These are phyloP conservation scores for Stephanodiscus minutulus DNA, from an alignment of 108 stramenopile genomes.

Conservation along the genomic window DNA sequence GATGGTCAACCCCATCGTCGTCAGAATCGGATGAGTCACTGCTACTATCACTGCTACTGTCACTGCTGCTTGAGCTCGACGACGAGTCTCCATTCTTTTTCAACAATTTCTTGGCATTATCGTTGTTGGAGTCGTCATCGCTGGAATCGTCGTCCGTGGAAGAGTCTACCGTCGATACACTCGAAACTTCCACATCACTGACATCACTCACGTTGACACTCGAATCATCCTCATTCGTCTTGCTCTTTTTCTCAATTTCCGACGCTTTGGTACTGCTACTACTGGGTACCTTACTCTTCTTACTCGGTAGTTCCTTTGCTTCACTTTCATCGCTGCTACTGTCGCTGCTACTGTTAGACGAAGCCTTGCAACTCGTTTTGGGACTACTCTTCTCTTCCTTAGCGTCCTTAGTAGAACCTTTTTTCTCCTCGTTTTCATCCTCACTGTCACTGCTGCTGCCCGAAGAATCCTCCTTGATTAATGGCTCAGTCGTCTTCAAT, in stretches of 20 bases:
- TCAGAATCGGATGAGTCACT: constrained; percentile 40
- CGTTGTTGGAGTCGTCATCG: constrained; percentile 40
- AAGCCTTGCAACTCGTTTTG: neutral
- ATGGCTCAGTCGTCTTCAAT: neutral
- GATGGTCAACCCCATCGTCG: constrained; percentile 50
- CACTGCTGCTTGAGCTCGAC: constrained; percentile 28
- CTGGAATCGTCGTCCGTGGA: constrained; percentile 62
- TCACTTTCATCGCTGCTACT: constrained; percentile 28
- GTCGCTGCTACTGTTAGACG: constrained; percentile 25
- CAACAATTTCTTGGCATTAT: constrained; percentile 12
- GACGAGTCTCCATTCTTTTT: constrained; percentile 34
- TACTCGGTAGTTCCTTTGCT: constrained; percentile 20
- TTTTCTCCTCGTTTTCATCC: constrained; percentile 6
- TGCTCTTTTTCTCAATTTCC: neutral
- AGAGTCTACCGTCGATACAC: constrained; percentile 77
- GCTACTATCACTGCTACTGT: constrained; percentile 3
- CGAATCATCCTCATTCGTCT: constrained; percentile 28
- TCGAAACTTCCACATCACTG: constrained; percentile 87
- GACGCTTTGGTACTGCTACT: neutral
- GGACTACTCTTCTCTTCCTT: constrained; percentile 1
- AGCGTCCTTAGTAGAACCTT: neutral
- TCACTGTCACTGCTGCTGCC: constrained; percentile 29
- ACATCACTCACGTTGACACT: constrained; percentile 75
- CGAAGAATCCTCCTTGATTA: constrained; percentile 1
- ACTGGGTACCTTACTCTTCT: constrained; percentile 25